These are phyloP conservation scores for Venturia carpophila DNA, from an alignment of 2,329 filamentous ascomycete species.

Conservation along the genomic window DNA sequence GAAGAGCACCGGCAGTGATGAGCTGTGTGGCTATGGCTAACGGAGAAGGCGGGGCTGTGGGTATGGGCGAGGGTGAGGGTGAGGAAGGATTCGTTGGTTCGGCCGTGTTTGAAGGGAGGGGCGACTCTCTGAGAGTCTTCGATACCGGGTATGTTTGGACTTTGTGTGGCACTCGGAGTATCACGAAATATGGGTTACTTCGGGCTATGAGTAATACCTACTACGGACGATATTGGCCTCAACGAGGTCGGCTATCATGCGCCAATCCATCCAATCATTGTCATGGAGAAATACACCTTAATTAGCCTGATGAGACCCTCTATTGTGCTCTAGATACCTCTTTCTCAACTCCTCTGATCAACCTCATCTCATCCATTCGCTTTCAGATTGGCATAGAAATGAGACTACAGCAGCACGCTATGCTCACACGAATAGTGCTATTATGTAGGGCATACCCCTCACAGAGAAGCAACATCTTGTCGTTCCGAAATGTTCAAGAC, in stretches of 20 bases:
- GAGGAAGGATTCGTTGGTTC: background rate
- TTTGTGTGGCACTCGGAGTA: no score
- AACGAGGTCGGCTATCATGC: background rate
- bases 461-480: no score
- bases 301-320: background rate
- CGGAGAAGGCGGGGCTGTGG: constrained; percentile 26
- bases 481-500: no score
- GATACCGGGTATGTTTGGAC: no score
- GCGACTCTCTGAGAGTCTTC: background rate
- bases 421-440: no score
- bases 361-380: background rate
- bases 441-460: no score
- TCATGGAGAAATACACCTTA: background rate
- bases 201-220: background rate
- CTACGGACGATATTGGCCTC: background rate
- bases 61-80: background rate
- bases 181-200: background rate
- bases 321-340: no score
- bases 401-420: no score
- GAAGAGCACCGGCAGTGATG: constrained; percentile 42
- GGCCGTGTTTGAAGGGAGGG: background rate
- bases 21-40: constrained; percentile 39
- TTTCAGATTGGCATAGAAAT: no score
- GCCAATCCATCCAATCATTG: background rate
- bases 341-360: no score